Percentiles rank a stretch among this genome's conserved stretches.
Evolutionary conservation across 371 early-diverging fungal species (phyloP).

Genomic region (Apophysomyces trapeziformis): DNA sequence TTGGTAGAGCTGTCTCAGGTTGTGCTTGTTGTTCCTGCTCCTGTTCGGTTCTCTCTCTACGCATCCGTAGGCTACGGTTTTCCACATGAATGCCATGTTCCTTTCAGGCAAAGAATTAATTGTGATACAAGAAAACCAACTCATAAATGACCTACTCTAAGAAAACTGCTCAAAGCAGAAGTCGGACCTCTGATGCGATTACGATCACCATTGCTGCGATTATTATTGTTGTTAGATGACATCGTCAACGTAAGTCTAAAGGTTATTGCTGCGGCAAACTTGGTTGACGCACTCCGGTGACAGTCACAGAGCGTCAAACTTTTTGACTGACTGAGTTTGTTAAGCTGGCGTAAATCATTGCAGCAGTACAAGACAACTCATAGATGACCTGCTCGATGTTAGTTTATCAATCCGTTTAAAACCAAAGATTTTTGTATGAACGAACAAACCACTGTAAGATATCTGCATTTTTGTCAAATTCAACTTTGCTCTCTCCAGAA

Average conservation of each 20-base stretch:
- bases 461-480: too few relatives aligned
- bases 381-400: too few relatives aligned
- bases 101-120: constrained; percentile 20
- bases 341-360: too few relatives aligned
- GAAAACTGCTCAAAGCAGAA: constrained; percentile 72
- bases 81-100: constrained; percentile 73
- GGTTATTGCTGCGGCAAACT: background rate
- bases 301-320: background rate
- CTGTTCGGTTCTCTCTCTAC: background rate
- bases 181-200: constrained; percentile 70
- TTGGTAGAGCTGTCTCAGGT: background rate
- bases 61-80: constrained; percentile 33
- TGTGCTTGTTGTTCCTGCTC: constrained; percentile 12
- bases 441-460: too few relatives aligned
- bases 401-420: too few relatives aligned
- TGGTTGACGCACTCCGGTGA: background rate
- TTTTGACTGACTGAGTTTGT: too few relatives aligned
- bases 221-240: constrained; percentile 10
- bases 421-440: too few relatives aligned
- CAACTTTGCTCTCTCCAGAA: too few relatives aligned
- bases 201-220: background rate
- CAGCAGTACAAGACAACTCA: too few relatives aligned
- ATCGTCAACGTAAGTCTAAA: background rate
- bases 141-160: constrained; percentile 41
- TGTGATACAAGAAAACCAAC: background rate